Conservation (phyloP, 805 yeast species). For the Starmerella ratchasimensis region DNA sequence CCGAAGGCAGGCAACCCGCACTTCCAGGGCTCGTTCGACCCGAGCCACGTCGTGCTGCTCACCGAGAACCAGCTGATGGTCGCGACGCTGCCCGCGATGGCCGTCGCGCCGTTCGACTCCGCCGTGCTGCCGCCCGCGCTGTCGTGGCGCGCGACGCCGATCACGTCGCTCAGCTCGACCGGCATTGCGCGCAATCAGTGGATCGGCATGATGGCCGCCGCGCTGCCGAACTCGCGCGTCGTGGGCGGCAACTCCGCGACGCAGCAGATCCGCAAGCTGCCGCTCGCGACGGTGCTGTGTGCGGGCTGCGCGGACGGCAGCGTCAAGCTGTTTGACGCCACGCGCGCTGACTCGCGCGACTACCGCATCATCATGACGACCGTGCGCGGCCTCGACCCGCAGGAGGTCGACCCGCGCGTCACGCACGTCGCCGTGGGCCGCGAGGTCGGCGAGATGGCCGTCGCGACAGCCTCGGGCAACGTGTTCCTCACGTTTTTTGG, state of each 20-base stretch:
- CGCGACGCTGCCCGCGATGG: conserved; percentile 14
- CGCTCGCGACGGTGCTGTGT: conserved; percentile 38
- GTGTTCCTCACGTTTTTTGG: conserved; percentile 64
- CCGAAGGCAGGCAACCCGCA: conserved; percentile 15
- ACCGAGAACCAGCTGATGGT: conserved; percentile 8
- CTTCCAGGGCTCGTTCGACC: conserved; percentile 69
- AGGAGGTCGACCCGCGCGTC: conserved; percentile 34
- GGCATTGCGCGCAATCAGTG: conserved; percentile 53
- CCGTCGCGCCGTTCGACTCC: conserved; percentile 35
- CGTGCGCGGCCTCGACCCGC: conserved; percentile 30
- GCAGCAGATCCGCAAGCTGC: conserved; percentile 35
- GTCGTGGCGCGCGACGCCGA: conserved; percentile 63
- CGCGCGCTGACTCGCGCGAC: conserved; percentile 56
- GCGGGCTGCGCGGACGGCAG: conserved; percentile 73
- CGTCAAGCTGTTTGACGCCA: conserved; percentile 68
- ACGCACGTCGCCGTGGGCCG: conserved; percentile 58
- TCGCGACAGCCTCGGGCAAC: conserved; percentile 55
- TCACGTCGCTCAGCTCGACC: conserved; percentile 41
- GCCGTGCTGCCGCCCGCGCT: conserved; percentile 67
- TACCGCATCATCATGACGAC: conserved; percentile 46
- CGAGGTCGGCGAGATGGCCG: conserved; percentile 61
- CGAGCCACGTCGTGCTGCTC: conserved; percentile 45
- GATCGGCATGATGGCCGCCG: conserved; percentile 60
- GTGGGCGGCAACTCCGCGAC: conserved; percentile 68
- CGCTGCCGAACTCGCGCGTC: conserved; percentile 36